A percentile compares a stretch with the other conserved stretches of the same genome.
Conservation (phyloP, 257 asterid genomes). For the Forsythia viridissima region DNA sequence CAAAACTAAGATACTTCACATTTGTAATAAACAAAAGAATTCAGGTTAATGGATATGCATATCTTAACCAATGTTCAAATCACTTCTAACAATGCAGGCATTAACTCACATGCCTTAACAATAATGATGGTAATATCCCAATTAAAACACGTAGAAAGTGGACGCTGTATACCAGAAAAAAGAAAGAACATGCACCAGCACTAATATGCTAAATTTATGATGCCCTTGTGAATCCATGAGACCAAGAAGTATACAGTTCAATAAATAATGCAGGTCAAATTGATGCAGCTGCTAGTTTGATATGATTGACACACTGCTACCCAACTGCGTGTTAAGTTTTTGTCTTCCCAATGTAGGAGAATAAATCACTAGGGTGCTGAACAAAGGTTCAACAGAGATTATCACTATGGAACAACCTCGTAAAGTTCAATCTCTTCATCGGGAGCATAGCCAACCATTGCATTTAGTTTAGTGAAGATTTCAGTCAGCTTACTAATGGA, state of each 20-base stretch:
- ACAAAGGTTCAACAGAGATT: background rate
- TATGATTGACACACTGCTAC: background rate
- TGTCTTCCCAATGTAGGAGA: background rate
- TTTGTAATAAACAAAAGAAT: background rate
- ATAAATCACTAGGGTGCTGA: background rate
- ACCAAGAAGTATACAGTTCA: background rate
- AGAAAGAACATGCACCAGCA: background rate
- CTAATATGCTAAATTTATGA: background rate
- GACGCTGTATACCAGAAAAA: background rate
- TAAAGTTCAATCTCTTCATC: constrained; percentile 51
- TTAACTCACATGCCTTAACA: constrained; percentile 1
- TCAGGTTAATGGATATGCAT: background rate
- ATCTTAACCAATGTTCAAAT: background rate
- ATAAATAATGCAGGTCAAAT: constrained; percentile 10
- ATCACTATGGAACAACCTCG: constrained; percentile 37
- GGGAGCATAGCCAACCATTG: constrained; percentile 48
- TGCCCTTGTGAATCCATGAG: constrained; percentile 12
- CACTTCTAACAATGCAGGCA: constrained; percentile 8
- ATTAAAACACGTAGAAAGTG: background rate
- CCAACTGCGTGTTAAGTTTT: constrained; percentile 1
- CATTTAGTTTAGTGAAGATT: constrained; percentile 42
- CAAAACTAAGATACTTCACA: constrained; percentile 11
- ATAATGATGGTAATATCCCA: constrained; percentile 5
- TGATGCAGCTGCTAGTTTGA: background rate
- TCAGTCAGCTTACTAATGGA: constrained; percentile 38